Evolutionary conservation across 2,329 filamentous ascomycete species (phyloP).

Genomic region (Daldinia sp.): DNA sequence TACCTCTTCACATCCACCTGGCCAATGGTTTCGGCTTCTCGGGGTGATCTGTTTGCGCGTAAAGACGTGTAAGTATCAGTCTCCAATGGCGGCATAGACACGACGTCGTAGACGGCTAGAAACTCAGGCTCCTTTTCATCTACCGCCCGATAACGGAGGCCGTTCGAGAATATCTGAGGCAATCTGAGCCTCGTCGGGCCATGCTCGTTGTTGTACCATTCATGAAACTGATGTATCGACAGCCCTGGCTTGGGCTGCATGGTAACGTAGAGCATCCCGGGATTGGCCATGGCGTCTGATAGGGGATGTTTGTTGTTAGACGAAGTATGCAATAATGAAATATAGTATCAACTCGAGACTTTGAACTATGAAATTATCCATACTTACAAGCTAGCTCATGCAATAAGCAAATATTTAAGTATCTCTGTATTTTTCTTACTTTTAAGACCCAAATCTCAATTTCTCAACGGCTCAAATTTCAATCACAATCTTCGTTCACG

Average conservation of each 20-base stretch:
- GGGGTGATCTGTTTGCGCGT: conserved; percentile 66
- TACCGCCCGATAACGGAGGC: conserved; percentile 80
- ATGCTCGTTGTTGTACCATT: conserved; percentile 96
- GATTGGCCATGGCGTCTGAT: conserved; percentile 57
- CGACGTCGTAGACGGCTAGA: conserved; percentile 86
- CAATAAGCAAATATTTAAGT: not conserved
- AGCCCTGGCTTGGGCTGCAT: conserved; percentile 81
- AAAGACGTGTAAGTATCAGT: conserved; percentile 77
- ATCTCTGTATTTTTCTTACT: not conserved
- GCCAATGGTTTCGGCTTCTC: conserved; percentile 66
- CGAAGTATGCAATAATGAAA: conserved; percentile 1
- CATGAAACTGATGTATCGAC: conserved; percentile 79
- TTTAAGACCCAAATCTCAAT: not conserved
- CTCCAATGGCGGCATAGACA: conserved; percentile 76
- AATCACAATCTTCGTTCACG: conserved; percentile 11
- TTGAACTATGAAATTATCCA: conserved; percentile 18
- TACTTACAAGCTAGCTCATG: not conserved
- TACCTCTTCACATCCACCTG: conserved; percentile 74
- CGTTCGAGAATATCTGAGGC: conserved; percentile 78
- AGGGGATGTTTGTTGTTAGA: conserved; percentile 7
- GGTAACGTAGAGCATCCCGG: conserved; percentile 84
- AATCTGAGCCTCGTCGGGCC: conserved; percentile 83
- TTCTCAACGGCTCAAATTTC: conserved; percentile 11
- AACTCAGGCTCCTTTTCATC: conserved; percentile 75
- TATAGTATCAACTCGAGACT: not conserved